These are phyloP conservation scores for Chamaecrista fasciculata DNA, from an alignment of 306 rosid species.

Conservation along the genomic window DNA sequence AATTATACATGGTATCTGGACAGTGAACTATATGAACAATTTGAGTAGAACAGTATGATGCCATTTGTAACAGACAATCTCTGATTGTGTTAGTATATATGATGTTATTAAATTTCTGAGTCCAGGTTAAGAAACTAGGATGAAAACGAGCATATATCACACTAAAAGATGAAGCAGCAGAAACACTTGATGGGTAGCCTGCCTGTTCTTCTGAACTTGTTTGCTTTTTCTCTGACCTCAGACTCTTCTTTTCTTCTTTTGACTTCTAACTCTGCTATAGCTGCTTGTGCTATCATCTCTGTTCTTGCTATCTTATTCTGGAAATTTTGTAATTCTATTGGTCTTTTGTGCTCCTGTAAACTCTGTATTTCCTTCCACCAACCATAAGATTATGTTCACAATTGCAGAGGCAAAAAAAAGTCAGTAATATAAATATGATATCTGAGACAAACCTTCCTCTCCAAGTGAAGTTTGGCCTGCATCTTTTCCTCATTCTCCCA, in stretches of 20 bases:
- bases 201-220: slow-evolving; percentile 49
- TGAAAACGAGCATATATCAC: background rate
- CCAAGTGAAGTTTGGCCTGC: slow-evolving; percentile 52
- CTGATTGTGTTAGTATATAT: background rate
- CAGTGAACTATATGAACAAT: background rate
- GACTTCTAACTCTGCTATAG: slow-evolving; percentile 57
- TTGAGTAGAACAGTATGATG: slow-evolving; percentile 7
- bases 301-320: slow-evolving; percentile 50
- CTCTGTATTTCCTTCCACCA: slow-evolving; percentile 38
- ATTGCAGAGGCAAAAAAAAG: too few relatives aligned
- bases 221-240: slow-evolving; percentile 46
- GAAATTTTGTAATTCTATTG: slow-evolving; percentile 43
- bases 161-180: slow-evolving; percentile 52
- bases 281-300: slow-evolving; percentile 54
- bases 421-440: too few relatives aligned
- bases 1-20: background rate
- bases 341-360: slow-evolving; percentile 49
- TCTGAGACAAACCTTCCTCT: slow-evolving; percentile 53
- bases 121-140: background rate
- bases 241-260: slow-evolving; percentile 55
- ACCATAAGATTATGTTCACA: slow-evolving; percentile 24
- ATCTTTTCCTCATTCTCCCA: slow-evolving; percentile 76
- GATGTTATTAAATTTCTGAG: background rate
- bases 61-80: background rate
- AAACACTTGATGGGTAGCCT: slow-evolving; percentile 46